Percentiles rank a stretch among this genome's conserved stretches.
Conservation (phyloP, 2,329 filamentous ascomycete genomes). For the Claviceps quebecensis region DNA sequence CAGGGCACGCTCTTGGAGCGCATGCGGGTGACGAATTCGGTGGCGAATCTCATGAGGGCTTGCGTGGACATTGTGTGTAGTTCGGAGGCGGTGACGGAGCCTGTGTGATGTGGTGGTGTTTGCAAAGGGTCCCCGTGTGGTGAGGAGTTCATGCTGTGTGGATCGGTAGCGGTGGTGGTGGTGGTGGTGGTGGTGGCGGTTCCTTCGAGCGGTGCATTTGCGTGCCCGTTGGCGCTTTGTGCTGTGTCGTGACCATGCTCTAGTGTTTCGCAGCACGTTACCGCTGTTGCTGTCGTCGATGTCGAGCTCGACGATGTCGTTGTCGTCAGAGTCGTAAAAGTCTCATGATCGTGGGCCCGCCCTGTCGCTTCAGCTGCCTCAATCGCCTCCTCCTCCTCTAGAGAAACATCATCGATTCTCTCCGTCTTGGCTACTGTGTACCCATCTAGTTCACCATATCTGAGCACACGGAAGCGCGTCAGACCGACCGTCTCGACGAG, state of each 20-base stretch:
- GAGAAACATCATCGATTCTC: constrained; percentile 65
- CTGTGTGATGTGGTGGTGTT: not conserved
- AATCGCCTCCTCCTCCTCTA: constrained; percentile 64
- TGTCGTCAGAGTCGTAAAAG: not conserved
- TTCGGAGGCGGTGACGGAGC: constrained; percentile 1
- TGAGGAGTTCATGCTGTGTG: too few relatives aligned
- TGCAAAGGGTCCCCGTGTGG: not conserved
- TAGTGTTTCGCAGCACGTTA: too few relatives aligned
- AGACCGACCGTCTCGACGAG: constrained; percentile 65
- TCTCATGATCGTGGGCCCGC: not conserved
- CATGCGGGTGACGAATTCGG: constrained; percentile 57
- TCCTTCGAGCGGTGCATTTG: too few relatives aligned
- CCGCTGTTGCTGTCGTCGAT: too few relatives aligned
- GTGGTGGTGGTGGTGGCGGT: too few relatives aligned
- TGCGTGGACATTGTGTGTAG: constrained; percentile 47
- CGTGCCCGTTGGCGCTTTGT: too few relatives aligned
- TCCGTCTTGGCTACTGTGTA: constrained; percentile 67
- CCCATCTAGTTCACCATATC: constrained; percentile 54
- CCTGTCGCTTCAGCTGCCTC: constrained; percentile 48
- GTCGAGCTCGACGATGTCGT: too few relatives aligned
- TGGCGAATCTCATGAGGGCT: constrained; percentile 50
- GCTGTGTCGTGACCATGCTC: too few relatives aligned
- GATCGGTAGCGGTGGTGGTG: too few relatives aligned
- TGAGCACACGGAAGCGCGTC: constrained; percentile 60
- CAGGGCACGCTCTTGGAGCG: constrained; percentile 55